Conservation (phyloP, 306 rosid species). For the Gleditsia sinensis region DNA sequence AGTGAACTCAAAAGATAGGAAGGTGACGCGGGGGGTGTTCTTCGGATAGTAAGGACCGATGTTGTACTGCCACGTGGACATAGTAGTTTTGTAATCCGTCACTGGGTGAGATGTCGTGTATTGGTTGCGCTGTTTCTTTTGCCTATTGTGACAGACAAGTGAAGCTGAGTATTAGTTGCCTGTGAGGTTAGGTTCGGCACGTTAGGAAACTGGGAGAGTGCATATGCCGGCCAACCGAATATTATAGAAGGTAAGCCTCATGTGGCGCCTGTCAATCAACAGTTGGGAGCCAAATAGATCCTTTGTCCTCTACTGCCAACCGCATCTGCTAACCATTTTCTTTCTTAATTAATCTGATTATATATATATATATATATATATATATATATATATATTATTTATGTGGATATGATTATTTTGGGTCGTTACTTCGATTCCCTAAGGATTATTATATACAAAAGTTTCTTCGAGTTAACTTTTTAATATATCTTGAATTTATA, state of each 20-base stretch:
- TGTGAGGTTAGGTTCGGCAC: not conserved
- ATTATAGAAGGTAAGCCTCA: slow-evolving; percentile 31
- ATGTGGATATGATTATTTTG: too few relatives aligned
- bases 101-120: not conserved
- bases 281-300: slow-evolving; percentile 28
- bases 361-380: not conserved
- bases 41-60: not conserved
- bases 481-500: too few relatives aligned
- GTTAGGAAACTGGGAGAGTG: not conserved
- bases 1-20: not conserved
- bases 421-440: too few relatives aligned
- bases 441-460: too few relatives aligned
- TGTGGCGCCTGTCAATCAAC: slow-evolving; percentile 28
- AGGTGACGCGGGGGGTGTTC: too few relatives aligned
- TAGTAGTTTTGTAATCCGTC: too few relatives aligned
- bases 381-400: too few relatives aligned
- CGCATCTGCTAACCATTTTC: too few relatives aligned
- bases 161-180: not conserved
- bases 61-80: not conserved
- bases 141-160: not conserved
- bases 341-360: not conserved
- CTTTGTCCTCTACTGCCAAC: not conserved
- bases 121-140: not conserved
- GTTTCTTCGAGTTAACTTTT: too few relatives aligned
- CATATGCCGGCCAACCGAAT: slow-evolving; percentile 2